Conservation (phyloP, 2,329 filamentous ascomycete species). For the Rhytidhysteron rufulum region DNA sequence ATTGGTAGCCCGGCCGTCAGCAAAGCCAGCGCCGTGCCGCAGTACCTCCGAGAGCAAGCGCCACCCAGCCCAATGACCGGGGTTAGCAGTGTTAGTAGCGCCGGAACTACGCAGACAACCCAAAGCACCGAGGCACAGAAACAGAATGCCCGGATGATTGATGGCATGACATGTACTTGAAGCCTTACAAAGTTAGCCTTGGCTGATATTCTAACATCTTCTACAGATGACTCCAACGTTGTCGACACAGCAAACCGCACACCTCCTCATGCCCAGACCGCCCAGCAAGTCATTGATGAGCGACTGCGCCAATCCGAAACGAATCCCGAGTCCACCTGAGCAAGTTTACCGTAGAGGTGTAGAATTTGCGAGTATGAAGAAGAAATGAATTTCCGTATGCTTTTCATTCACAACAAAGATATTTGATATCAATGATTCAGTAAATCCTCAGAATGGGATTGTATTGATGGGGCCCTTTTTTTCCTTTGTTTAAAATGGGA, state of each 20-base stretch:
- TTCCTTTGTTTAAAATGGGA: no score
- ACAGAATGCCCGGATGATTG: slow-evolving; percentile 41
- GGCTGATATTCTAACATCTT: not conserved
- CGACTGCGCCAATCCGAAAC: slow-evolving; percentile 21
- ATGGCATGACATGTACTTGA: slow-evolving; percentile 40
- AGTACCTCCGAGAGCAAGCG: slow-evolving; percentile 28
- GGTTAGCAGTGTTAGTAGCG: slow-evolving; percentile 22
- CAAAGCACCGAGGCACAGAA: slow-evolving; percentile 32
- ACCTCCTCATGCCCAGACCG: slow-evolving; percentile 48
- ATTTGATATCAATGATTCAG: no score
- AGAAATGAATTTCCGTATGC: no score
- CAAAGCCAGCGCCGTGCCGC: slow-evolving; percentile 33
- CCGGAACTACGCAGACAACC: slow-evolving; percentile 25
- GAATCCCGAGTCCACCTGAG: not conserved
- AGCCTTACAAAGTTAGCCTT: not conserved
- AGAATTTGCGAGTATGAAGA: no score
- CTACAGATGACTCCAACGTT: slow-evolving; percentile 32
- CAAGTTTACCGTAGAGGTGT: no score
- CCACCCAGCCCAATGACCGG: slow-evolving; percentile 29
- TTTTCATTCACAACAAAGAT: no score
- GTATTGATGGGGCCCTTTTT: no score
- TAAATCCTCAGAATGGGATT: no score
- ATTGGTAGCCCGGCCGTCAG: slow-evolving; percentile 74
- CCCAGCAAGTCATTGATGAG: slow-evolving; percentile 63
- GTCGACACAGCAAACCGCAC: slow-evolving; percentile 37